phyloP scores from a whole-genome alignment of 106 monocot genomes.

The Platanthera guangdongensis region DNA sequence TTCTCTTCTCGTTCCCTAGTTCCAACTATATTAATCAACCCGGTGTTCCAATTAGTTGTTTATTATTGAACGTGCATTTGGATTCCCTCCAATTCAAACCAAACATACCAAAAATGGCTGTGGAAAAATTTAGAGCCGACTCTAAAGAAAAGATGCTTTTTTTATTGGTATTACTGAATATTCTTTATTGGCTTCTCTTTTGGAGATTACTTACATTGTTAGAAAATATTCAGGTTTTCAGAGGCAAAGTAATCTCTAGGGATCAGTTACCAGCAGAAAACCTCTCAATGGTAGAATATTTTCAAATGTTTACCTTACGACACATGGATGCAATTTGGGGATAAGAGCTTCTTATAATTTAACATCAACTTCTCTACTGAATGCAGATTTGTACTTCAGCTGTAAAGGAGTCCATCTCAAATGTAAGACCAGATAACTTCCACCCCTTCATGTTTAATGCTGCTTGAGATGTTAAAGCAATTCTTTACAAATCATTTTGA shows the following conservation, averaged over 20 bases:
- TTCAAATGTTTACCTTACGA: neutral
- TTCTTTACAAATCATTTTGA: no score
- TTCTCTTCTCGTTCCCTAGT: no score
- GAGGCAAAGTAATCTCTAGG: conserved; percentile 23
- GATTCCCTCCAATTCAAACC: no score
- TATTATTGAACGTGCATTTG: no score
- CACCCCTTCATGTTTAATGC: neutral
- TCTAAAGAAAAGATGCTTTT: neutral
- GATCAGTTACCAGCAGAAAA: conserved; percentile 32
- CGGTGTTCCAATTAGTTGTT: no score
- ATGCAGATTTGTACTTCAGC: conserved; percentile 80
- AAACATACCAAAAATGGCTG: no score
- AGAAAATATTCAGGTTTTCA: conserved; percentile 44
- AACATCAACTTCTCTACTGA: conserved; percentile 2
- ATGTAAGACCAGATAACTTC: conserved; percentile 44
- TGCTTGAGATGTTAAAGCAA: neutral
- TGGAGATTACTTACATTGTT: neutral
- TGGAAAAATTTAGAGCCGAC: no score
- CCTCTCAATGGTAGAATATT: conserved; percentile 44
- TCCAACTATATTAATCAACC: no score
- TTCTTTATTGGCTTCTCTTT: neutral
- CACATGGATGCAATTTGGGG: neutral
- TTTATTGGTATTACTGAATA: neutral
- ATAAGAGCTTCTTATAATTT: neutral
- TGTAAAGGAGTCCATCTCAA: conserved; percentile 62